phyloP scores from a whole-genome alignment of 768 basidiomycete species.

The Leccinum olivaceopallidum region DNA sequence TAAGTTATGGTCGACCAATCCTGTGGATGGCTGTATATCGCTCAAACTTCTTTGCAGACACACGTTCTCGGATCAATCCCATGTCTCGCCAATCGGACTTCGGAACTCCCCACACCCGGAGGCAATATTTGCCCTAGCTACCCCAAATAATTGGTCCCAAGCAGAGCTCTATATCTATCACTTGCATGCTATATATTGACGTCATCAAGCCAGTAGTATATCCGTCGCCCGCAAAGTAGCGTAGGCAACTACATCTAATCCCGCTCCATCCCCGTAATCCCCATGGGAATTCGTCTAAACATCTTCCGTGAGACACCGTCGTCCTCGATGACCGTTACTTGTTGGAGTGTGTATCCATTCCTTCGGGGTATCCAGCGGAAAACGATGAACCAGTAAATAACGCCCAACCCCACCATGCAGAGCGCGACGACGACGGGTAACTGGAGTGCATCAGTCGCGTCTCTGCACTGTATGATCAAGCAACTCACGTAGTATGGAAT shows the following conservation, averaged over 20 bases:
- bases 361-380: slow-evolving; percentile 49
- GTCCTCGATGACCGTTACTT: slow-evolving; percentile 48
- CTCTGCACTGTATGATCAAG: neutral
- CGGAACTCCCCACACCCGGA: slow-evolving; percentile 1
- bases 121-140: too few relatives aligned
- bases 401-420: slow-evolving; percentile 47
- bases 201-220: neutral
- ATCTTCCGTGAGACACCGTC: slow-evolving; percentile 61
- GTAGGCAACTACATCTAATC: slow-evolving; percentile 1
- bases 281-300: slow-evolving; percentile 41
- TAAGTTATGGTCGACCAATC: slow-evolving; percentile 23
- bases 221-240: neutral
- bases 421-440: slow-evolving; percentile 51
- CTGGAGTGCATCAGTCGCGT: slow-evolving; percentile 30
- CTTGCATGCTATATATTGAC: neutral
- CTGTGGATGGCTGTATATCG: slow-evolving; percentile 22
- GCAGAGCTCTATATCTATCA: neutral
- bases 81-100: slow-evolving; percentile 7
- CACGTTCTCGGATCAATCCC: slow-evolving; percentile 6
- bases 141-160: neutral
- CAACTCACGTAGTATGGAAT: slow-evolving; percentile 69
- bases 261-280: neutral
- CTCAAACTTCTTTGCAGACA: slow-evolving; percentile 11
- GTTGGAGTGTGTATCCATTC: slow-evolving; percentile 49
- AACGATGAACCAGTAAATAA: slow-evolving; percentile 58